Percentiles rank a stretch among this genome's conserved stretches.
phyloP scores from a whole-genome alignment of 2,329 filamentous ascomycete species.

The Escovopsis sp. region DNA sequence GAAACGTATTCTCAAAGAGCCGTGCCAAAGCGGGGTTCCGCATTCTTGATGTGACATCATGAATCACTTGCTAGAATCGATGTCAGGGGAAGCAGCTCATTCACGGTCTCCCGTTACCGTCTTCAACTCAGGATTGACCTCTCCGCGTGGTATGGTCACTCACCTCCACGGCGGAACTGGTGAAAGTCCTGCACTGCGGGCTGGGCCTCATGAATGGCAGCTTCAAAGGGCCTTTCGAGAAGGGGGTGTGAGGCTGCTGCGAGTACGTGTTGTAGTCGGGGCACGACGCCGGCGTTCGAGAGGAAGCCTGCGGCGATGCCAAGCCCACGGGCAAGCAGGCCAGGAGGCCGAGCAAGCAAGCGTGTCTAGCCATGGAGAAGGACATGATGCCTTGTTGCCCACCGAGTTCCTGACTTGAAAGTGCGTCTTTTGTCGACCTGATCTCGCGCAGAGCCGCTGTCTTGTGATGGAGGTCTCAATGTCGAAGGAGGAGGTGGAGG shows the following conservation, averaged over 20 bases:
- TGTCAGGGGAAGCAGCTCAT: too few species aligned
- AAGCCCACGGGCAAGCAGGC: conserved; percentile 1
- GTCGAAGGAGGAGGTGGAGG: too few species aligned
- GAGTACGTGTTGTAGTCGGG: conserved; percentile 12
- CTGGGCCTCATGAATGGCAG: conserved; percentile 14
- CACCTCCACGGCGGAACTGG: conserved; percentile 13
- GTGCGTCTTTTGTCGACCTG: not conserved
- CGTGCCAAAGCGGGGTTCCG: conserved; percentile 51
- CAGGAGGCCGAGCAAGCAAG: conserved; percentile 1
- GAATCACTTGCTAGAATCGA: conserved; percentile 11
- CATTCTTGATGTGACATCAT: conserved; percentile 23
- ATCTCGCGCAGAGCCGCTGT: too few species aligned
- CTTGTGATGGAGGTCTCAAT: too few species aligned
- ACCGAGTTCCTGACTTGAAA: too few species aligned
- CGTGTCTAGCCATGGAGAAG: too few species aligned
- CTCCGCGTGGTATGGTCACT: not conserved
- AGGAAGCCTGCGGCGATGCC: not conserved
- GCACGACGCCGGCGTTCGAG: conserved; percentile 9
- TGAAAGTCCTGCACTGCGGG: conserved; percentile 13
- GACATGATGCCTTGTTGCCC: not conserved
- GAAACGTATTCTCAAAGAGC: conserved; percentile 71
- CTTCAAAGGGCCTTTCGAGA: conserved; percentile 8
- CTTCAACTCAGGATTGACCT: too few species aligned
- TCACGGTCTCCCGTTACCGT: too few species aligned
- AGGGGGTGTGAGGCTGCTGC: conserved; percentile 10